Evolutionary conservation across 768 basidiomycete species (phyloP).

Genomic region (Naganishia antarctica): DNA sequence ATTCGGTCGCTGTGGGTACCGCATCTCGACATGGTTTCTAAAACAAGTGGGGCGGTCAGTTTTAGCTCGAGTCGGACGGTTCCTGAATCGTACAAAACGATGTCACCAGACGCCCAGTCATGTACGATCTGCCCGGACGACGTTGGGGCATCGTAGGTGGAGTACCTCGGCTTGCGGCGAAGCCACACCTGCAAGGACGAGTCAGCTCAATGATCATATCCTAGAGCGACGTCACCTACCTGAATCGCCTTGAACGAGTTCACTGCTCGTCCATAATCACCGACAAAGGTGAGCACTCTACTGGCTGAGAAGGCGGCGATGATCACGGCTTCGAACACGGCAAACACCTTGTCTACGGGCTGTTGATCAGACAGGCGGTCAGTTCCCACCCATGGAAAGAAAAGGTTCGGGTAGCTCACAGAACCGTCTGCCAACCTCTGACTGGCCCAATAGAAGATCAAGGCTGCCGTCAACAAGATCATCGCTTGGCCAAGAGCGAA

Average conservation of each 20-base stretch:
- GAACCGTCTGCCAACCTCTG: slow-evolving; percentile 26
- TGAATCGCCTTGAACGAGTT: slow-evolving; percentile 33
- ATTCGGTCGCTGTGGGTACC: slow-evolving; percentile 40
- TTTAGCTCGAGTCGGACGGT: too few species aligned
- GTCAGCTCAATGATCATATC: background rate
- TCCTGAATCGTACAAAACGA: slow-evolving; percentile 33
- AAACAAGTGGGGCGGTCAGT: too few species aligned
- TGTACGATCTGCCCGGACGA: background rate
- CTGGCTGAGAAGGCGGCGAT: slow-evolving; percentile 34
- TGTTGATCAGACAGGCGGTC: slow-evolving; percentile 21
- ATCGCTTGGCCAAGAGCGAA: slow-evolving; percentile 32
- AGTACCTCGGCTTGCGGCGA: slow-evolving; percentile 29
- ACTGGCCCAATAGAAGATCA: slow-evolving; percentile 41
- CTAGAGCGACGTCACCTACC: slow-evolving; percentile 22
- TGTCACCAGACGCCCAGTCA: slow-evolving; percentile 24
- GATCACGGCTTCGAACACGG: slow-evolving; percentile 36
- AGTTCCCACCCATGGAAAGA: background rate
- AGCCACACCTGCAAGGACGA: slow-evolving; percentile 33
- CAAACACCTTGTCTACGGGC: slow-evolving; percentile 33
- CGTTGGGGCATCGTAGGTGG: background rate
- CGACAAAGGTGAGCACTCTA: slow-evolving; percentile 37
- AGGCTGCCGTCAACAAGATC: slow-evolving; percentile 33
- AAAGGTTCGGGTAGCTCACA: slow-evolving; percentile 25
- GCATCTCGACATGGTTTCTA: slow-evolving; percentile 34
- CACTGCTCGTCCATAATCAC: slow-evolving; percentile 37